phyloP scores from a whole-genome alignment of 2,329 filamentous ascomycete genomes.

The Beauveria scarabaeidicola region DNA sequence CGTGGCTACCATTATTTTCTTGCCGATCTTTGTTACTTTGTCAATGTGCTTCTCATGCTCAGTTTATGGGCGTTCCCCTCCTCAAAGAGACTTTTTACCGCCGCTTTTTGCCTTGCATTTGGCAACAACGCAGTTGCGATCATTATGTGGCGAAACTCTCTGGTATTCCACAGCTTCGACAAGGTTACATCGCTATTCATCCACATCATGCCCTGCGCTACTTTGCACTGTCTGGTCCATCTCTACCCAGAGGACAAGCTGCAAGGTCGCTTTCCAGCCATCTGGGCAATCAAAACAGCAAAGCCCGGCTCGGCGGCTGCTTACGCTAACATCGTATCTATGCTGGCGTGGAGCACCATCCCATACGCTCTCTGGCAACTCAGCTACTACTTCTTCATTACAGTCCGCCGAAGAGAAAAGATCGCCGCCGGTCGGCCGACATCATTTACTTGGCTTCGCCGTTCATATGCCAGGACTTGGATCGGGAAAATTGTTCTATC shows the following conservation, averaged over 20 bases:
- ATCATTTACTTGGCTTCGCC: constrained; percentile 93
- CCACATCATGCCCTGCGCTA: constrained; percentile 96
- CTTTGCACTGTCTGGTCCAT: constrained; percentile 87
- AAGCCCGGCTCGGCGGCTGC: constrained; percentile 65
- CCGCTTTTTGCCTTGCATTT: constrained; percentile 84
- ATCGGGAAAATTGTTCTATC: constrained; percentile 78
- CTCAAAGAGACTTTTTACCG: constrained; percentile 86
- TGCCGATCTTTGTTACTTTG: constrained; percentile 95
- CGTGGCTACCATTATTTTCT: constrained; percentile 96
- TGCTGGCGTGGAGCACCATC: constrained; percentile 90
- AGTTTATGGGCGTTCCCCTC: constrained; percentile 84
- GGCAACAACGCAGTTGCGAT: constrained; percentile 97
- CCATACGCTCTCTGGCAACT: constrained; percentile 93
- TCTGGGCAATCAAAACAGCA: constrained; percentile 69
- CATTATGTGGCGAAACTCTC: constrained; percentile 97
- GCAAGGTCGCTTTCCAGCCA: constrained; percentile 67
- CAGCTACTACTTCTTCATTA: constrained; percentile 89
- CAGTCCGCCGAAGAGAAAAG: constrained; percentile 86
- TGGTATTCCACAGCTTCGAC: constrained; percentile 97
- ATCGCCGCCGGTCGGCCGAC: constrained; percentile 93
- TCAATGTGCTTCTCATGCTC: constrained; percentile 76
- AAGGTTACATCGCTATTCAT: constrained; percentile 99
- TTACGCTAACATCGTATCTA: constrained; percentile 67
- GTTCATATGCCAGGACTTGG: constrained; percentile 81
- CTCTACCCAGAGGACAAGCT: constrained; percentile 60